Conservation (phyloP, 2,329 filamentous ascomycete genomes). For the Thielaviopsis musarum region DNA sequence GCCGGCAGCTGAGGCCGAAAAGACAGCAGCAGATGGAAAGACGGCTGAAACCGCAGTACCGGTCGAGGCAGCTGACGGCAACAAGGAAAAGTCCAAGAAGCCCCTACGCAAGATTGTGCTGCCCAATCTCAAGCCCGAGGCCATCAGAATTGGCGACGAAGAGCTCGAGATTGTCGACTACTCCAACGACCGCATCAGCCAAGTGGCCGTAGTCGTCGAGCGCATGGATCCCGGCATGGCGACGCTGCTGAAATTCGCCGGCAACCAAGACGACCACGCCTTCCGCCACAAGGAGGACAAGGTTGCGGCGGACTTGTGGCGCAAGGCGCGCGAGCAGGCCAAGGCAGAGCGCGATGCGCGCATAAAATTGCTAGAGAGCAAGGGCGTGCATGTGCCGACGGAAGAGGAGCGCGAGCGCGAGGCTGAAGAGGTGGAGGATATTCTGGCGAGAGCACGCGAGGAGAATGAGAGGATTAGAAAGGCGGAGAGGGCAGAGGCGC, state of each 20-base stretch:
- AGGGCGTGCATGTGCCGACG: slow-evolving; percentile 68
- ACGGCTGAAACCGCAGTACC: slow-evolving; percentile 15
- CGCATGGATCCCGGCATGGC: slow-evolving; percentile 40
- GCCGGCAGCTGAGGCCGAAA: slow-evolving; percentile 16
- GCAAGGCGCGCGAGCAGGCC: slow-evolving; percentile 65
- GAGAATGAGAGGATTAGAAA: slow-evolving; percentile 68
- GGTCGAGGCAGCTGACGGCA: slow-evolving; percentile 14
- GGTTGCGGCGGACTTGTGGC: slow-evolving; percentile 49
- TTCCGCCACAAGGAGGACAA: slow-evolving; percentile 27
- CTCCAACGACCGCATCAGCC: slow-evolving; percentile 14
- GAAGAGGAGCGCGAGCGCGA: slow-evolving; percentile 74
- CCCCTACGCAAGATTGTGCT: slow-evolving; percentile 16
- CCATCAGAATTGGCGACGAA: slow-evolving; percentile 26
- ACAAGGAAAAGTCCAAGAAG: slow-evolving; percentile 11
- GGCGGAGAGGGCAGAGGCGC: slow-evolving; percentile 54
- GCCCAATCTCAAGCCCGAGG: slow-evolving; percentile 16
- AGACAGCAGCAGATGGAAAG: neutral
- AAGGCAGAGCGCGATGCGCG: slow-evolving; percentile 59
- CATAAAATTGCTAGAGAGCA: slow-evolving; percentile 58
- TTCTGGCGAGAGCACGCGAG: slow-evolving; percentile 67
- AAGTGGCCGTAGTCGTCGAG: slow-evolving; percentile 15
- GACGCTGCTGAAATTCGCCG: slow-evolving; percentile 21
- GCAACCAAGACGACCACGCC: slow-evolving; percentile 18
- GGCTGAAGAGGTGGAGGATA: slow-evolving; percentile 68
- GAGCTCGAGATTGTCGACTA: slow-evolving; percentile 49